Evolutionary conservation across 2,329 filamentous ascomycete genomes (phyloP), one percentile per base, ranked within the genome.

Genomic region (Aaosphaeria pasadenensis): DNA sequence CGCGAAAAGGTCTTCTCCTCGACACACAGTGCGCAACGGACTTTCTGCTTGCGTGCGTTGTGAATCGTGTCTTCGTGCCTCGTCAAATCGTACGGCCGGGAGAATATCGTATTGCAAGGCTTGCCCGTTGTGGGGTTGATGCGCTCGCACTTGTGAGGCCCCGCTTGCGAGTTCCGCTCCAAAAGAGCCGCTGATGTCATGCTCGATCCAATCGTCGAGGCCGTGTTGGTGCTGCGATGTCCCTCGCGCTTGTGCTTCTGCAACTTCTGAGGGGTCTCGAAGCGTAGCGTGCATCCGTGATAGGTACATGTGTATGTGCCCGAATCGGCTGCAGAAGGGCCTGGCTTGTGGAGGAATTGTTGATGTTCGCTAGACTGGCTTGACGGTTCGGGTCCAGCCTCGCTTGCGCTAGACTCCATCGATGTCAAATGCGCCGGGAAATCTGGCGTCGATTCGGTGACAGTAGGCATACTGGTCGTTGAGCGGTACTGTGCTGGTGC

Each of bases 1-100:
- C 94, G 85, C 59, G 91, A 96, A 66, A 99, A 99, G 0, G 90
- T 95, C 80, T 97, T 97, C 65, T 97, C 92, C 62, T 97, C 91
- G 1, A 89, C 91, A 73, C 94, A 99, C 42, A 96, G 75, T 53
- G 91, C 85, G 71, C 94, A 99, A 40, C 90, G 86, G 6, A 96
- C 91, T 76, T 97, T 97, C 70, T 91, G 86, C 78, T 96, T 96
- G 61, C 89, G 85, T 1, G 85, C 86, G 60, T 96, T 96, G 79
- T 97, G 94, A 55, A 97, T 97, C 0, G 94, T 97, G 57, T 96
- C 92, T 70, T 99, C 94, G 66, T 99, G 94, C 24, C 94, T 82
- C 0, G 94, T 99, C 45, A 99, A 79, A 71, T 99, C 94, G 77
- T 99, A 99, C 1, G 94, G 94, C 17, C 94, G 80, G 1, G 92